A percentile compares a stretch with the other conserved stretches of the same genome.
These are phyloP conservation scores for Rhodamnia argentea DNA, from an alignment of 345 rosid genomes.

Conservation along the genomic window DNA sequence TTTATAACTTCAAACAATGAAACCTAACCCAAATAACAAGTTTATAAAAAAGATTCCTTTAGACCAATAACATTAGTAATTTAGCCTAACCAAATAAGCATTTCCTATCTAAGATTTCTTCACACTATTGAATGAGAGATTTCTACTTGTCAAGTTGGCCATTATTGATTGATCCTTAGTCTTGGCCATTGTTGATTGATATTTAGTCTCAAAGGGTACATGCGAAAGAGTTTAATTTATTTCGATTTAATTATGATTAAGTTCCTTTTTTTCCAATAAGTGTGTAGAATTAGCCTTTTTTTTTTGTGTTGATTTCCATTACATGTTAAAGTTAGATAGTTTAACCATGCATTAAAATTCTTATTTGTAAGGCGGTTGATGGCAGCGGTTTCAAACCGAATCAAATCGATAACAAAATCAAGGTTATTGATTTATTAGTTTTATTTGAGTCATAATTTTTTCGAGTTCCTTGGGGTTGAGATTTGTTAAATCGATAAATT, in stretches of 20 bases:
- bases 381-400: too few species aligned
- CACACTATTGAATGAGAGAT: neutral
- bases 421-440: too few species aligned
- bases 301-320: neutral
- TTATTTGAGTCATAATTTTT: too few species aligned
- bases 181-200: neutral
- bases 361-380: too few species aligned
- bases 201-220: neutral
- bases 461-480: too few species aligned
- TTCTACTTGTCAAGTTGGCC: neutral
- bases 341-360: too few species aligned
- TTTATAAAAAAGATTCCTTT: neutral
- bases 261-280: neutral
- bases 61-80: neutral
- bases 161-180: neutral
- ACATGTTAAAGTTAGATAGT: too few species aligned
- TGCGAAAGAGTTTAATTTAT: neutral
- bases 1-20: neutral
- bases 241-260: neutral
- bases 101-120: neutral
- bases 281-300: neutral
- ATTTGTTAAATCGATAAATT: too few species aligned
- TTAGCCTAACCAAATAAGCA: neutral
- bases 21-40: neutral
- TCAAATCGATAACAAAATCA: too few species aligned